These are phyloP conservation scores for Ganoderma lucidum DNA, from an alignment of 1,284 basidiomycete species.

Conservation along the genomic window DNA sequence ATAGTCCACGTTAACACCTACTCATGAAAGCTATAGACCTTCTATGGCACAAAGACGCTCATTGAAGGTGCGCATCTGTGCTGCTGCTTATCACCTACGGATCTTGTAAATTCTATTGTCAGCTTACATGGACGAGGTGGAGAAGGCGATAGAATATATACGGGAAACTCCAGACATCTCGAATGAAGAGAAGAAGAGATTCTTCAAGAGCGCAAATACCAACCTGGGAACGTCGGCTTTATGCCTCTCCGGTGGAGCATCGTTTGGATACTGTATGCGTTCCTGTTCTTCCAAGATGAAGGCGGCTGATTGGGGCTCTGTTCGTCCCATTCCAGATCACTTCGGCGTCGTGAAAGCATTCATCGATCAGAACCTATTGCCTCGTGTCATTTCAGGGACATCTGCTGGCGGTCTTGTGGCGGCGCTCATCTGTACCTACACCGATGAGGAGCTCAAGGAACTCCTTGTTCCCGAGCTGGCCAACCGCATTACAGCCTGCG, in stretches of 20 bases:
- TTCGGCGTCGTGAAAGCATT: conserved; percentile 94
- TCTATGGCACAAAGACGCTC: conserved; percentile 86
- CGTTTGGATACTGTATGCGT: conserved; percentile 88
- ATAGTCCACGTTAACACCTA: too few species aligned
- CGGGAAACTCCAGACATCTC: conserved; percentile 78
- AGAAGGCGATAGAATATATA: conserved; percentile 77
- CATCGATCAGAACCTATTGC: conserved; percentile 87
- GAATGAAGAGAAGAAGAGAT: conserved; percentile 89
- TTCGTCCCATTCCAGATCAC: conserved; percentile 62
- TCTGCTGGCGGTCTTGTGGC: conserved; percentile 93
- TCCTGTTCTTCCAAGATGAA: background rate
- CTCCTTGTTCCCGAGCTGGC: conserved; percentile 87
- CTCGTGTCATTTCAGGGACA: conserved; percentile 91
- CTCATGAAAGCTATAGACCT: conserved; percentile 67
- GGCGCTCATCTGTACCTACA: conserved; percentile 88
- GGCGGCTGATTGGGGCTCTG: background rate
- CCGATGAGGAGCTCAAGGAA: conserved; percentile 85
- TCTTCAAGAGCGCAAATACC: conserved; percentile 90
- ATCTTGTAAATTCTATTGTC: background rate
- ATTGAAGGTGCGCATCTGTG: conserved; percentile 70
- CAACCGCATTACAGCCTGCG: conserved; percentile 90
- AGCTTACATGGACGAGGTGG: conserved; percentile 87
- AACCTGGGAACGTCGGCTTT: conserved; percentile 93
- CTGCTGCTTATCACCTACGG: background rate
- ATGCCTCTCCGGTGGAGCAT: conserved; percentile 94